Conservation (phyloP, 179 eudicot species). For the Corrigiola litoralis region DNA sequence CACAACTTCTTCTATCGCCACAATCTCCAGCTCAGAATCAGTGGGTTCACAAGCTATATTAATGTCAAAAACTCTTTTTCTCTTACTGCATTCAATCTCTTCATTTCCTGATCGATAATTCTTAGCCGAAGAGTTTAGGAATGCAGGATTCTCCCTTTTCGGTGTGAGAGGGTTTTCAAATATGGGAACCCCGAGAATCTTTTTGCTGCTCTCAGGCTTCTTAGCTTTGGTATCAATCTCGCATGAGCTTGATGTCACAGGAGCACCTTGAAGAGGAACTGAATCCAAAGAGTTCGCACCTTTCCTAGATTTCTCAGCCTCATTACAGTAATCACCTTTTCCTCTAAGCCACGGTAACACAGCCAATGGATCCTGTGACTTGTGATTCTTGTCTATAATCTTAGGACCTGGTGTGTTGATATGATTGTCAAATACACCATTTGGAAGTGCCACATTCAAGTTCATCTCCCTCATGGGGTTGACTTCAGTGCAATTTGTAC, state of each 20-base stretch:
- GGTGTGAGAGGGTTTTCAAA: slow-evolving; percentile 36
- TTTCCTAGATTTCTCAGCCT: slow-evolving; percentile 25
- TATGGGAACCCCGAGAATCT: slow-evolving; percentile 67
- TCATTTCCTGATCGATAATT: slow-evolving; percentile 23
- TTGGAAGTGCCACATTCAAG: slow-evolving; percentile 50
- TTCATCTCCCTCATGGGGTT: slow-evolving; percentile 44
- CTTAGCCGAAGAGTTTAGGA: slow-evolving; percentile 28
- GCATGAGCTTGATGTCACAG: slow-evolving; percentile 33
- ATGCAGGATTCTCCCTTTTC: slow-evolving; percentile 31
- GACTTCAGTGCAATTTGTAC: slow-evolving; percentile 27
- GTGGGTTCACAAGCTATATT: slow-evolving; percentile 61
- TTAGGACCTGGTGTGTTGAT: slow-evolving; percentile 15
- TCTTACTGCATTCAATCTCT: slow-evolving; percentile 28
- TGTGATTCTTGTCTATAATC: slow-evolving; percentile 27
- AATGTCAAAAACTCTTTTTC: slow-evolving; percentile 53
- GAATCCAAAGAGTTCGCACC: slow-evolving; percentile 21
- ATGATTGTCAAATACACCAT: slow-evolving; percentile 28
- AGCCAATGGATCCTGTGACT: slow-evolving; percentile 29
- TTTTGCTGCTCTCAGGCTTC: slow-evolving; percentile 29
- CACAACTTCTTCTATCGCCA: slow-evolving; percentile 27
- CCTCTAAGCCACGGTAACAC: slow-evolving; percentile 70
- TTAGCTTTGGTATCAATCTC: slow-evolving; percentile 18
- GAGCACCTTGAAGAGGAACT: slow-evolving; percentile 22
- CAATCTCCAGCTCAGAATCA: slow-evolving; percentile 34
- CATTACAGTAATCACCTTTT: slow-evolving; percentile 29